These are phyloP conservation scores for Amanita rimosa DNA, from an alignment of 768 basidiomycete genomes.

Conservation along the genomic window DNA sequence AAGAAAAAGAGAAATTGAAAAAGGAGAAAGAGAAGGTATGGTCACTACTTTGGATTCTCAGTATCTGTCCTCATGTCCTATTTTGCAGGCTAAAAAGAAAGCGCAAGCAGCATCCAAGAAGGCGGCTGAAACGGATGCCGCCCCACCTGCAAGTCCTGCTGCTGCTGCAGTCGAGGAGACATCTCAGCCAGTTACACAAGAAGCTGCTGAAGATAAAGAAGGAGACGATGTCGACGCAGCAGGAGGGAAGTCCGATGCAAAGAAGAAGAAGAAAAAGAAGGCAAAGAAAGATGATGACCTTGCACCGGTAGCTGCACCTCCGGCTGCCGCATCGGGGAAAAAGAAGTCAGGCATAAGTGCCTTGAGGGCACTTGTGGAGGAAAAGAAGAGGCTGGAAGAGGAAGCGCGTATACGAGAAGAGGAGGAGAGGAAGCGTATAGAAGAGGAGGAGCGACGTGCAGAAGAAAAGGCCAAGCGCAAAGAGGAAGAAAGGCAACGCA, in stretches of 20 bases:
- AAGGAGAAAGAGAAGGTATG: constrained; percentile 94
- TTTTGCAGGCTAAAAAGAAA: constrained; percentile 80
- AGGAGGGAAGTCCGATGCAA: constrained; percentile 41
- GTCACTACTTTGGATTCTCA: background rate
- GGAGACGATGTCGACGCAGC: constrained; percentile 47
- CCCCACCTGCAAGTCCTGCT: constrained; percentile 14
- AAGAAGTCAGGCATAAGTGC: constrained; percentile 78
- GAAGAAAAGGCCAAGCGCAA: constrained; percentile 69
- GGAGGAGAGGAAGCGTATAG: constrained; percentile 70
- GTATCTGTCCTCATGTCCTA: constrained; percentile 5
- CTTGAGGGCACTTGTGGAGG: constrained; percentile 85
- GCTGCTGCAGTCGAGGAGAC: constrained; percentile 18
- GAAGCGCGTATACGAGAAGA: constrained; percentile 63
- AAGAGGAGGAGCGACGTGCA: constrained; percentile 76
- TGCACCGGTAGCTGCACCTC: constrained; percentile 25
- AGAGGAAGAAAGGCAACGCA: constrained; percentile 76
- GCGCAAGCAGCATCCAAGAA: constrained; percentile 87
- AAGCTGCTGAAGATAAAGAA: constrained; percentile 40
- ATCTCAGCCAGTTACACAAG: constrained; percentile 15
- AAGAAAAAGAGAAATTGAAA: constrained; percentile 95
- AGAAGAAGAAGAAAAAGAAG: constrained; percentile 88
- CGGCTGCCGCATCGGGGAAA: constrained; percentile 35
- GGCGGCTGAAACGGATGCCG: constrained; percentile 20
- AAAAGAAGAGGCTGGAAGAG: constrained; percentile 81
- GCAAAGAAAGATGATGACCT: constrained; percentile 49